Base-by-base conservation (phyloP, 140 eudicot species). In the Senecio squalidus region DNA sequence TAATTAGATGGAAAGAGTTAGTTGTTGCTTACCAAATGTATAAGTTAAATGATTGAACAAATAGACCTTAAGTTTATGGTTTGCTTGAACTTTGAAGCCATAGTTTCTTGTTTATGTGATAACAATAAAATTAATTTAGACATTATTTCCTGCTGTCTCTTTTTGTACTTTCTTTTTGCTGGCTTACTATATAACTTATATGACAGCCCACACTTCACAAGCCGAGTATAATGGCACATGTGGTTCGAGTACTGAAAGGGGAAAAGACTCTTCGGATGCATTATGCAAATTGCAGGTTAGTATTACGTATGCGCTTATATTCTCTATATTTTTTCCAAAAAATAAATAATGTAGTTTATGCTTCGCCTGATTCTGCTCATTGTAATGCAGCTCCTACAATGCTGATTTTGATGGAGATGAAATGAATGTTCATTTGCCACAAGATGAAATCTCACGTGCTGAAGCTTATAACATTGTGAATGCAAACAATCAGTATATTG, bases 321-420 rank as follows among this genome's bases (percentile, higher is more conserved):
- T 31, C 23, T 16, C 9, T 45, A 53, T 56, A 15, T 29, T 24
- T 22, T 34, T 41, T n/a, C n/a, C n/a, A n/a, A n/a, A n/a, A n/a
- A 6, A 39, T 62, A 36, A 7, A 51, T 13, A 23, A 31, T 57
- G 26, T 5, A n/a, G 6, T 28, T 59, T 20, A 11, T 27, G 15
- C 16, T 38, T 30, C 61, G 4, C 9, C 20, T 52, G 60, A 60
- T 67, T 22, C 44, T 67, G 43, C 64, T 25, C 23, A 50, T 65
- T 36, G 25, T 40, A 17, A 46, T 22, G 25, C 57, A 91, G 96
- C 69, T 78, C 98, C 27, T 91, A 80, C 47, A 91, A 91, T 81
- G 98, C 98, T 73, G 98, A 91, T 79, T 91, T 91, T 87, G 98
- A 91, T 33, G 98, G 98, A 6, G 98, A 91, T 61, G 98, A 91